Evolutionary conservation across 2,329 filamentous ascomycete species (phyloP).

Genomic region (Diaporthe citrichinensis): DNA sequence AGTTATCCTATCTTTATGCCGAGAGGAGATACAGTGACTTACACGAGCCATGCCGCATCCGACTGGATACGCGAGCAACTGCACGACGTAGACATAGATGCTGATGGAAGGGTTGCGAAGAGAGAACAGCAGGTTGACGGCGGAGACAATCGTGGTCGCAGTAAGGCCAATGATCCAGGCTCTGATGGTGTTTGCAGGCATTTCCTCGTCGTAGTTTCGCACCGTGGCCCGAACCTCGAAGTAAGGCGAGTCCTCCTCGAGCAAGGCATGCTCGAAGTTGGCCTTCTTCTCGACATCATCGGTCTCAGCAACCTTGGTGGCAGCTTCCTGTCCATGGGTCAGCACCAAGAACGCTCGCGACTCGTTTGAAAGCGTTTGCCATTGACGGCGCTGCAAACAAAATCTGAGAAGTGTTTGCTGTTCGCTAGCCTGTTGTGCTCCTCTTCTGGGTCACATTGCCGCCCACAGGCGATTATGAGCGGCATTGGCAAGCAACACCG

Average conservation of each 20-base stretch:
- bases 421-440: not conserved
- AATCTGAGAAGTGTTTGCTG: not conserved
- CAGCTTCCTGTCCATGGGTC: conserved; percentile 10
- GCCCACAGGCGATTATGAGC: not conserved
- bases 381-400: too few species aligned
- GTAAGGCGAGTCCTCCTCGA: conserved; percentile 41
- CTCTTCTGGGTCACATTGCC: not conserved
- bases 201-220: conserved; percentile 39
- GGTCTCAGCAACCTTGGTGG: conserved; percentile 36
- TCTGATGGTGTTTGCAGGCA: conserved; percentile 40
- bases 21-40: not conserved
- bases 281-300: conserved; percentile 41
- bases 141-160: conserved; percentile 34
- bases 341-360: not conserved
- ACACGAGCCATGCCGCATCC: conserved; percentile 35
- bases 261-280: conserved; percentile 39
- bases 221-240: conserved; percentile 50
- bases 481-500: not conserved
- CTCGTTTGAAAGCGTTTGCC: not conserved
- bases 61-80: conserved; percentile 35
- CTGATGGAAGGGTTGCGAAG: conserved; percentile 35
- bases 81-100: conserved; percentile 39
- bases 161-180: conserved; percentile 38
- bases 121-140: conserved; percentile 38
- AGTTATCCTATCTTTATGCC: not conserved